Percentiles rank a stretch among this genome's conserved stretches.
Evolutionary conservation across 352 stramenopile species (phyloP).

Genomic region (Bremia lactucae): DNA sequence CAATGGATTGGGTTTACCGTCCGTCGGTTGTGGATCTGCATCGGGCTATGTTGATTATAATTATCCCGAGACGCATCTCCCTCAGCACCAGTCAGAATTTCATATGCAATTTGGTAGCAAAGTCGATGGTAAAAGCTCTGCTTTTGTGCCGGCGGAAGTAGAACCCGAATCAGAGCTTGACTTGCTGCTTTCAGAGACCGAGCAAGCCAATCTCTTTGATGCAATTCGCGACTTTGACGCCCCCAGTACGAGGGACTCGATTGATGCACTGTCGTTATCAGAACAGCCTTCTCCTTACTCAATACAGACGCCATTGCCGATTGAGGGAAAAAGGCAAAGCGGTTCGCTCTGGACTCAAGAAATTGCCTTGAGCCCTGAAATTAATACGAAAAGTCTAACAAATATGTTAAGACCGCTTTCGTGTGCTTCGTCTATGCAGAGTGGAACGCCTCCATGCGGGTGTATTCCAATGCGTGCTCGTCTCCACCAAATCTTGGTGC

Average conservation of each 20-base stretch:
- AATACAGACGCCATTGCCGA: constrained; percentile 2
- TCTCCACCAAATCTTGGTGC: constrained; percentile 33
- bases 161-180: constrained; percentile 29
- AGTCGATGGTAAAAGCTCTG: constrained; percentile 4
- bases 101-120: constrained; percentile 5
- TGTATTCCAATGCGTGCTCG: constrained; percentile 29
- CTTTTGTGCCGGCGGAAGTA: constrained; percentile 8
- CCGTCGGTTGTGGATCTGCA: constrained; percentile 14
- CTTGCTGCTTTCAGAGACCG: constrained; percentile 53
- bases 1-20: constrained; percentile 25
- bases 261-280: constrained; percentile 5
- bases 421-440: constrained; percentile 15
- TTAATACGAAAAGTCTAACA: constrained; percentile 13
- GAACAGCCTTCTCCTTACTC: constrained; percentile 6
- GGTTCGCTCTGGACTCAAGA: too few relatives aligned
- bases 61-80: constrained; percentile 13
- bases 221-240: constrained; percentile 64
- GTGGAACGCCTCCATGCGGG: constrained; percentile 14
- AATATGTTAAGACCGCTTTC: constrained; percentile 18
- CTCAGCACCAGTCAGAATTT: constrained; percentile 10
- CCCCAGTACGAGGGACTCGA: constrained; percentile 8
- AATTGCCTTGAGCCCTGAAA: too few relatives aligned
- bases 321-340: constrained; percentile 18
- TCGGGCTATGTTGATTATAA: constrained; percentile 10
- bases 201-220: constrained; percentile 55